These are phyloP conservation scores for Venturia asperata DNA, from an alignment of 2,329 filamentous ascomycete species.

Conservation along the genomic window DNA sequence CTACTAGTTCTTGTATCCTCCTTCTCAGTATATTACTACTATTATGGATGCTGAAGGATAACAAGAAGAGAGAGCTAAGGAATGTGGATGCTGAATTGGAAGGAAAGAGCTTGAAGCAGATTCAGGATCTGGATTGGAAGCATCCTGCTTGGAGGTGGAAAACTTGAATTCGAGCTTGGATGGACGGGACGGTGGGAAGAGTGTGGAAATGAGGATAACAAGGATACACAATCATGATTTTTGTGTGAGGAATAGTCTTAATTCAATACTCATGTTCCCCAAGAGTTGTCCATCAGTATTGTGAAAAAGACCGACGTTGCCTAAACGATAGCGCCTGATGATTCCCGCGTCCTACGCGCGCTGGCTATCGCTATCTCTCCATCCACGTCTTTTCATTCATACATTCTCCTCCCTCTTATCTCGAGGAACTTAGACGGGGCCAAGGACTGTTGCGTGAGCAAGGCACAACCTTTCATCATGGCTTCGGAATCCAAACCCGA, in stretches of 20 bases:
- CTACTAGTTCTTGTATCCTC: conserved; percentile 50
- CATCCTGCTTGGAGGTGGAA: conserved; percentile 20
- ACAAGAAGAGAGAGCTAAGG: conserved; percentile 49
- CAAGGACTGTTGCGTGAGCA: background rate
- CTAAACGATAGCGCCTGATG: too few relatives aligned
- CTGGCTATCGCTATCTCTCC: too few relatives aligned
- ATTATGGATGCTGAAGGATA: conserved; percentile 57
- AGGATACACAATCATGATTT: background rate
- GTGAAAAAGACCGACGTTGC: too few relatives aligned
- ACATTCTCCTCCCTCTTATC: too few relatives aligned
- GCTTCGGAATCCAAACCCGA: background rate
- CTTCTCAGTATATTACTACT: conserved; percentile 44
- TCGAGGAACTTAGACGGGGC: too few relatives aligned
- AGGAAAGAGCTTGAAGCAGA: conserved; percentile 46
- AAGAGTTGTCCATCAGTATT: too few relatives aligned
- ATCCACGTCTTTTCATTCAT: background rate
- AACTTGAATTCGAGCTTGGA: background rate
- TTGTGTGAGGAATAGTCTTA: background rate
- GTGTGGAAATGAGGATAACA: background rate
- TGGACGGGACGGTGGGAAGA: background rate
- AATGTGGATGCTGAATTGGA: conserved; percentile 51
- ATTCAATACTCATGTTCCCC: too few relatives aligned
- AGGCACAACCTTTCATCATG: background rate
- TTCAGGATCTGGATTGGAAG: conserved; percentile 37
- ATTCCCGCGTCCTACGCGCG: too few relatives aligned